Evolutionary conservation across 768 basidiomycete species (phyloP).

Genomic region (Psilocybe subaeruginosa): DNA sequence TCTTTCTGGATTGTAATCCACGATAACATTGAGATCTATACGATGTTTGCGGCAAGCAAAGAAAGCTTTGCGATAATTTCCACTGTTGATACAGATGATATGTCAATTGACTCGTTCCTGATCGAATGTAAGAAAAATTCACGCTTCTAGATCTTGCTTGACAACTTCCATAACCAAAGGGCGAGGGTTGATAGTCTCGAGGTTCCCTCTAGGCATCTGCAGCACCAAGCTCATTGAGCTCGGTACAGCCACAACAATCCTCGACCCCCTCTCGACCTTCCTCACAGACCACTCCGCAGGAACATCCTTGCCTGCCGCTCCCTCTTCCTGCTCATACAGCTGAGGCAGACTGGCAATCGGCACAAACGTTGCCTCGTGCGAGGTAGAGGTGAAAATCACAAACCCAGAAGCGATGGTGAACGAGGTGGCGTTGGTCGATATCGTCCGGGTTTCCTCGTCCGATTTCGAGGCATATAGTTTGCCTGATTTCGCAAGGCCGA

Average conservation of each 20-base stretch:
- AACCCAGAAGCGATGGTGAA: slow-evolving; percentile 76
- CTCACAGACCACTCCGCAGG: slow-evolving; percentile 63
- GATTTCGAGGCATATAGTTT: slow-evolving; percentile 59
- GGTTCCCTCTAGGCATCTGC: slow-evolving; percentile 97
- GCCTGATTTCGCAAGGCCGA: slow-evolving; percentile 69
- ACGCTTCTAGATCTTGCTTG: slow-evolving; percentile 74
- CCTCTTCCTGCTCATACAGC: slow-evolving; percentile 30
- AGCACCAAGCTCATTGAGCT: slow-evolving; percentile 88
- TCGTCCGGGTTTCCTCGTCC: slow-evolving; percentile 27
- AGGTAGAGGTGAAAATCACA: slow-evolving; percentile 81
- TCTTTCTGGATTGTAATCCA: slow-evolving; percentile 72
- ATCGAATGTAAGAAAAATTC: slow-evolving; percentile 28
- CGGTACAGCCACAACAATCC: slow-evolving; percentile 87
- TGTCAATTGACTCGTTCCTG: neutral
- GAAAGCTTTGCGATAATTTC: slow-evolving; percentile 85
- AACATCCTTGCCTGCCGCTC: slow-evolving; percentile 24
- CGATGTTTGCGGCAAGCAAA: slow-evolving; percentile 91
- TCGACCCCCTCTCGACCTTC: slow-evolving; percentile 86
- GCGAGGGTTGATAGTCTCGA: slow-evolving; percentile 94
- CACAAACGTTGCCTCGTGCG: slow-evolving; percentile 81
- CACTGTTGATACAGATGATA: slow-evolving; percentile 41
- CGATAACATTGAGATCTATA: slow-evolving; percentile 87
- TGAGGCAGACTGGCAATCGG: slow-evolving; percentile 44
- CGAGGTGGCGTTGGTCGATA: slow-evolving; percentile 67
- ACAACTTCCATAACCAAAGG: slow-evolving; percentile 90